Evolutionary conservation across 192 early-diverging fungal species (phyloP), one percentile per base, ranked within the genome.

Genomic region (Jimgerdemannia lactiflua): DNA sequence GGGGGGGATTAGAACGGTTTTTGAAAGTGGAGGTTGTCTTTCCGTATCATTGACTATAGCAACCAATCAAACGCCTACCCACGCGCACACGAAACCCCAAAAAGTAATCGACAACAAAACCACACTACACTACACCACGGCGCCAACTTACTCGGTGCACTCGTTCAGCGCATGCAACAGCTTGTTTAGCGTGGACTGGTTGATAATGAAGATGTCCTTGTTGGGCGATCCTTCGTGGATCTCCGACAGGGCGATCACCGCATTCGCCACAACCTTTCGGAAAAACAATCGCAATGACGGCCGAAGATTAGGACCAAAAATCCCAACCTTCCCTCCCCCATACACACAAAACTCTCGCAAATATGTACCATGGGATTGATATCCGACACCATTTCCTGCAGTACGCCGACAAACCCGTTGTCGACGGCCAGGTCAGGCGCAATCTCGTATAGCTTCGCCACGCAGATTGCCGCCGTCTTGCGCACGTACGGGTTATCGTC

Each of bases 401-500:
- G 80, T 4, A 77, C 87, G 2, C 87, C 83, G 39, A 99, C 89
- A 82, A 99, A 96, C 40, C 97, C 97, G 71, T 98, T 97, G 69
- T 99, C 98, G 66, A 95, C 90, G 3, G 96, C 93, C 19, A 94
- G 86, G 40, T 84, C 86, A 41, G 95, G 95, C 76, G 91, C 93
- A 54, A 98, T 89, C 72, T 99, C 96, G 79, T 91, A 98, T 20
- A 99, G 83, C 74, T 99, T 99, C 65, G 95, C 95, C 17, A 99
- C 97, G 80, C 95, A 97, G 66, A 99, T 82, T 4, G 95, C 94
- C 10, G 96, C 97, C 4, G 98, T 99, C 81, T 99, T 99, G 73
- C 96, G 89, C 69, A 99, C 98, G 80, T 99, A 99, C 2, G 98
- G 96, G 75, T 96, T 95, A 39, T 94, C 91, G 86, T 99, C 97